Conservation (phyloP, 2,329 filamentous ascomycete genomes). For the Polychaeton citri region DNA sequence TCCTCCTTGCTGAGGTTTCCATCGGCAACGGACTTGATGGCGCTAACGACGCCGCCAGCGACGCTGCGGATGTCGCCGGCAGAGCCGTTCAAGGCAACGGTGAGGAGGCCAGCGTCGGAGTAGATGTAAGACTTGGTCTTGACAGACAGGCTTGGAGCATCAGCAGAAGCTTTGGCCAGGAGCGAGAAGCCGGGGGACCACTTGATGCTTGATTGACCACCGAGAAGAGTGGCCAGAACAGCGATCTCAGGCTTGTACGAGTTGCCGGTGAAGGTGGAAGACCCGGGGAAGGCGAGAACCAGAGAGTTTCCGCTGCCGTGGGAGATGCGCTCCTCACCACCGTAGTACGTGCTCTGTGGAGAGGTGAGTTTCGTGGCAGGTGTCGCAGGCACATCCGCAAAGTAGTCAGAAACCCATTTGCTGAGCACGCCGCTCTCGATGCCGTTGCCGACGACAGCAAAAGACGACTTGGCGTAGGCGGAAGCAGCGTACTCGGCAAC, state of each 20-base stretch:
- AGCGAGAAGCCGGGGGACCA: slow-evolving; percentile 90
- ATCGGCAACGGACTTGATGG: slow-evolving; percentile 62
- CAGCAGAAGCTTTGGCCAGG: slow-evolving; percentile 63
- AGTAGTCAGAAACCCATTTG: slow-evolving; percentile 92
- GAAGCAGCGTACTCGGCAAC: slow-evolving; percentile 63
- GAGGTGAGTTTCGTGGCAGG: slow-evolving; percentile 42
- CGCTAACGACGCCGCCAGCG: slow-evolving; percentile 64
- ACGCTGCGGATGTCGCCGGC: slow-evolving; percentile 60
- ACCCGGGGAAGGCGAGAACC: slow-evolving; percentile 86
- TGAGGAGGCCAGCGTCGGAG: slow-evolving; percentile 85
- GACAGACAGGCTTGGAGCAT: slow-evolving; percentile 52
- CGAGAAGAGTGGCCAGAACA: slow-evolving; percentile 78
- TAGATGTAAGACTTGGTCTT: slow-evolving; percentile 70
- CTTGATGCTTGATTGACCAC: slow-evolving; percentile 84
- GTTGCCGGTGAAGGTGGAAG: slow-evolving; percentile 56
- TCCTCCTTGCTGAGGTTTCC: slow-evolving; percentile 65
- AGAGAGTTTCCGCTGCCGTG: slow-evolving; percentile 67
- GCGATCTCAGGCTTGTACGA: slow-evolving; percentile 81
- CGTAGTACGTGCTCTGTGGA: slow-evolving; percentile 70
- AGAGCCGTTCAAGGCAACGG: slow-evolving; percentile 65
- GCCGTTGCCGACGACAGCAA: slow-evolving; percentile 84
- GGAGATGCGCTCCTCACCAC: slow-evolving; percentile 83
- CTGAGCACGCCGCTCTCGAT: slow-evolving; percentile 60
- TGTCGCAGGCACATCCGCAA: slow-evolving; percentile 52
- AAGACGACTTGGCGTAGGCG: slow-evolving; percentile 79